phyloP scores from a whole-genome alignment of 2,329 filamentous ascomycete species.

The Cercospora sojina region DNA sequence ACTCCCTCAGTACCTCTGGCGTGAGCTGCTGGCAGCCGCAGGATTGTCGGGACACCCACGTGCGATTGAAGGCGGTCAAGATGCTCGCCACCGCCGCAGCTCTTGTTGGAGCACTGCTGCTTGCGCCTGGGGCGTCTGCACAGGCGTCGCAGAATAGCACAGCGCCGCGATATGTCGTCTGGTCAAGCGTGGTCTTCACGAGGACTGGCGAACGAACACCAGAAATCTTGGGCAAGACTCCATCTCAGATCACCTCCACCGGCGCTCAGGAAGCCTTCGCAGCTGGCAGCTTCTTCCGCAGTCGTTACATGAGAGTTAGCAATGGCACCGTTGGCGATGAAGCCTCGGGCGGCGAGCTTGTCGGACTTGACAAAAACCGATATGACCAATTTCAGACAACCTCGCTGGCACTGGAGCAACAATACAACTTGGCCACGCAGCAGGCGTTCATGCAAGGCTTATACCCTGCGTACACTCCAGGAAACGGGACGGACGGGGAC shows the following conservation, averaged over 20 bases:
- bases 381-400: constrained; percentile 49
- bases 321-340: constrained; percentile 22
- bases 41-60: not conserved
- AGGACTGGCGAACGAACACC: constrained; percentile 58
- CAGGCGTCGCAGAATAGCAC: constrained; percentile 14
- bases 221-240: constrained; percentile 35
- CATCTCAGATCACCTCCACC: constrained; percentile 50
- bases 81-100: constrained; percentile 28
- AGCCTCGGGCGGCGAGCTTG: constrained; percentile 40
- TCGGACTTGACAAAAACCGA: constrained; percentile 46
- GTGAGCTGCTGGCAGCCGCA: constrained; percentile 10
- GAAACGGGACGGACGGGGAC: constrained; percentile 29
- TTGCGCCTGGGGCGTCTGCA: constrained; percentile 22
- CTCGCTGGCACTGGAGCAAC: constrained; percentile 49
- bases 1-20: not conserved
- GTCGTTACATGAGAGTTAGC: constrained; percentile 50
- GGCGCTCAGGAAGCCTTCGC: constrained; percentile 56
- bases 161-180: constrained; percentile 38
- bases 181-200: constrained; percentile 55
- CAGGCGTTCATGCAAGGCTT: constrained; percentile 63
- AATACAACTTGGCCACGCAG: constrained; percentile 53
- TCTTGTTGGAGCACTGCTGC: constrained; percentile 23
- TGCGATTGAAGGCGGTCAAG: constrained; percentile 1
- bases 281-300: constrained; percentile 53
- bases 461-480: constrained; percentile 52